Evolutionary conservation across 2,329 filamentous ascomycete genomes (phyloP).

Genomic region (Daldinia sp.): DNA sequence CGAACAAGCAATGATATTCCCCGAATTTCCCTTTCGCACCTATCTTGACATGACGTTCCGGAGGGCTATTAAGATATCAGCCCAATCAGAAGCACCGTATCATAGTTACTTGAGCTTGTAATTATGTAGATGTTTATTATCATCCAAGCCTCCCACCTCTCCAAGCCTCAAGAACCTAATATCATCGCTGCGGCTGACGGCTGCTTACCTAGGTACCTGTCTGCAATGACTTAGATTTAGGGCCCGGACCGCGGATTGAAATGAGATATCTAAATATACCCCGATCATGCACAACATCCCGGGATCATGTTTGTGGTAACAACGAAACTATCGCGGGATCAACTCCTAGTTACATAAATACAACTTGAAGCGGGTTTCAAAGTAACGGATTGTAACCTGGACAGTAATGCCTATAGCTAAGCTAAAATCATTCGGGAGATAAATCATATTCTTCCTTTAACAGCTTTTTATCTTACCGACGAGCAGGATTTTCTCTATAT

Average conservation of each 20-base stretch:
- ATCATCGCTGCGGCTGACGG: background rate
- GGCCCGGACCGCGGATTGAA: background rate
- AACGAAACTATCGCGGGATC: slow-evolving; percentile 2
- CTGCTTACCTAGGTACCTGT: background rate
- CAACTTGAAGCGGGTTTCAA: background rate
- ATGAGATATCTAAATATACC: background rate
- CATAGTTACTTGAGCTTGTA: background rate
- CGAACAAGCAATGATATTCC: slow-evolving; percentile 26
- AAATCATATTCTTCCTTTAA: background rate
- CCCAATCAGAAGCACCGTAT: background rate
- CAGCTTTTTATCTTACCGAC: background rate
- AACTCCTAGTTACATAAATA: background rate
- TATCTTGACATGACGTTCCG: slow-evolving; percentile 15
- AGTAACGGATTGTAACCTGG: background rate
- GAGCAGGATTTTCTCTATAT: background rate
- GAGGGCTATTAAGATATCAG: background rate
- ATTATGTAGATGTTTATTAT: background rate
- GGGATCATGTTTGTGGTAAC: background rate
- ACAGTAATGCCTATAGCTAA: background rate
- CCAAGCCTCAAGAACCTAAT: background rate
- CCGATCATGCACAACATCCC: background rate
- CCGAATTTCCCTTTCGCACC: background rate
- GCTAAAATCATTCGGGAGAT: background rate
- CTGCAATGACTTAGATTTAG: too few species aligned
- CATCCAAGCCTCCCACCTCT: background rate